Evolutionary conservation across 805 yeast species (phyloP).

Genomic region (Kazachstania bromeliacearum): DNA sequence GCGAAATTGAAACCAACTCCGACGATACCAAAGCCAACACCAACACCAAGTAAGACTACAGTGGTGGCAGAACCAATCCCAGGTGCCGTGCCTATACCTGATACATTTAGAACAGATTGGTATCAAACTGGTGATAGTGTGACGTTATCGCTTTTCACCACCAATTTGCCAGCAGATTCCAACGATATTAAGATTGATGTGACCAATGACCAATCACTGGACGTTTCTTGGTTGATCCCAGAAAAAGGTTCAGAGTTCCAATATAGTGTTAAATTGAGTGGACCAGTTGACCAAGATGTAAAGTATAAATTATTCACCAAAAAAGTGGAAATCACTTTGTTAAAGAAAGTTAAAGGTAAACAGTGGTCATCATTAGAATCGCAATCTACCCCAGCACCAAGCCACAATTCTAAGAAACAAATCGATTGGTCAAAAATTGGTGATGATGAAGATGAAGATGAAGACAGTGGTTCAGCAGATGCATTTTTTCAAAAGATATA

Average conservation of each 20-base stretch:
- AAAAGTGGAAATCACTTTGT: conserved; percentile 62
- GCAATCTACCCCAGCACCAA: not conserved
- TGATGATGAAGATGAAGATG: conserved; percentile 36
- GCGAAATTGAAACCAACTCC: conserved; percentile 9
- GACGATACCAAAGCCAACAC: not conserved
- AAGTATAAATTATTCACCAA: conserved; percentile 50
- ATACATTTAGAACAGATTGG: conserved; percentile 48
- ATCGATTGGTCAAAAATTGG: conserved; percentile 62
- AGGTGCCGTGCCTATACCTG: too few relatives aligned
- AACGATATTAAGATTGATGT: conserved; percentile 35
- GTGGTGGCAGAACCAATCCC: not conserved
- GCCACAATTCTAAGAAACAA: too few relatives aligned
- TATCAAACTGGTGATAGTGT: conserved; percentile 55
- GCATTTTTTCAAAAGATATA: conserved; percentile 70
- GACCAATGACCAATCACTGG: conserved; percentile 30
- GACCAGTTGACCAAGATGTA: conserved; percentile 41
- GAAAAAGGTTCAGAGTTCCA: conserved; percentile 43
- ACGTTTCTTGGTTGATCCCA: conserved; percentile 12
- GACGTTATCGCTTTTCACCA: conserved; percentile 62
- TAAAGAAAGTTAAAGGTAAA: conserved; percentile 31
- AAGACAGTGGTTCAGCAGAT: conserved; percentile 43
- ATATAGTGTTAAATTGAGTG: conserved; percentile 46
- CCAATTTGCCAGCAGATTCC: conserved; percentile 40
- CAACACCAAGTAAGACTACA: not conserved
- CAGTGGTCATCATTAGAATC: conserved; percentile 49